phyloP scores from a whole-genome alignment of 2,329 filamentous ascomycete genomes.

The Fusarium paranaense region DNA sequence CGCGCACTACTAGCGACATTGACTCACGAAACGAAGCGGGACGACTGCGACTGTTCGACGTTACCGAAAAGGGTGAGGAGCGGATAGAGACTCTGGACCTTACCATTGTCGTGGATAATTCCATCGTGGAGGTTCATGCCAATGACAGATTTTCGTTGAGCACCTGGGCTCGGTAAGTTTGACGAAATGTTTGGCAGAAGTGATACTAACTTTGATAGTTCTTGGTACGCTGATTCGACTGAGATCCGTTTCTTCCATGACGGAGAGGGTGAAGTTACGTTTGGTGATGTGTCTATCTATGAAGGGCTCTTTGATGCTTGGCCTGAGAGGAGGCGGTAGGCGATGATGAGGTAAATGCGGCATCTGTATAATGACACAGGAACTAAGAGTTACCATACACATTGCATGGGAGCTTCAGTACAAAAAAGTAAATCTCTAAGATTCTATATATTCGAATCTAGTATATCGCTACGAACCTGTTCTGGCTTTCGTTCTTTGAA shows the following conservation, averaged over 20 bases:
- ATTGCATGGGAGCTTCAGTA: neutral
- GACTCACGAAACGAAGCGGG: constrained; percentile 52
- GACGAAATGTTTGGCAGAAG: neutral
- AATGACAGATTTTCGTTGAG: constrained; percentile 56
- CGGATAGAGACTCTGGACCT: constrained; percentile 52
- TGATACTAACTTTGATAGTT: constrained; percentile 42
- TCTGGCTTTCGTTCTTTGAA: neutral
- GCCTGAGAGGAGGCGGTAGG: constrained; percentile 45
- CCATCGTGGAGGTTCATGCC: constrained; percentile 53
- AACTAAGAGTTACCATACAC: neutral
- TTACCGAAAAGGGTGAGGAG: constrained; percentile 44
- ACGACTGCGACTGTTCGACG: constrained; percentile 54
- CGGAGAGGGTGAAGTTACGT: constrained; percentile 46
- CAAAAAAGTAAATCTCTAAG: neutral
- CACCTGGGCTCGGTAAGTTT: constrained; percentile 56
- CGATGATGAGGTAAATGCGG: neutral
- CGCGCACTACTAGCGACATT: constrained; percentile 52
- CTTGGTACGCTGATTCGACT: constrained; percentile 52
- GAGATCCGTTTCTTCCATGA: constrained; percentile 51
- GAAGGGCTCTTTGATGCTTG: constrained; percentile 54
- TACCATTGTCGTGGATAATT: constrained; percentile 55
- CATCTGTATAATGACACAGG: neutral
- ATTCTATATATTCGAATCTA: neutral
- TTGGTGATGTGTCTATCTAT: constrained; percentile 48
- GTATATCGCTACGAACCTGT: neutral